Evolutionary conservation across 805 yeast genomes (phyloP).

Genomic region (Zygosaccharomyces bailii): DNA sequence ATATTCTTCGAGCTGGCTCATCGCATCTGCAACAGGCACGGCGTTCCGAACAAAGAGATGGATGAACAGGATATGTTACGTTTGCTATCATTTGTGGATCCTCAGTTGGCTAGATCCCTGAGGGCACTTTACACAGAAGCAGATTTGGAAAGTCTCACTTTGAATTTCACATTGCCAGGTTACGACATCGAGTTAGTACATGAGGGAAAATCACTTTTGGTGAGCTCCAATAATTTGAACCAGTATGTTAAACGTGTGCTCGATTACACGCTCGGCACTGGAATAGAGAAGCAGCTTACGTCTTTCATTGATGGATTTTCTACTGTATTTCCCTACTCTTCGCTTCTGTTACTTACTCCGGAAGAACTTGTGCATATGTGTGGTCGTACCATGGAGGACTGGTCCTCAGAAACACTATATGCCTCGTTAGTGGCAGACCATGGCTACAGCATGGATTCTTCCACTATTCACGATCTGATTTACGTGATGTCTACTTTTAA

Average conservation of each 20-base stretch:
- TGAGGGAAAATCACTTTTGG: slow-evolving; percentile 50
- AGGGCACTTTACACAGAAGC: slow-evolving; percentile 40
- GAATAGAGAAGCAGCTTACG: slow-evolving; percentile 60
- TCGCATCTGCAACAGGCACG: slow-evolving; percentile 12
- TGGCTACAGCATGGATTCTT: slow-evolving; percentile 75
- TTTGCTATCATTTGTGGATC: slow-evolving; percentile 52
- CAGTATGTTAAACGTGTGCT: slow-evolving; percentile 54
- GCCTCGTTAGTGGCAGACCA: slow-evolving; percentile 78
- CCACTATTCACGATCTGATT: slow-evolving; percentile 57
- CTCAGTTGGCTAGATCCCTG: slow-evolving; percentile 55
- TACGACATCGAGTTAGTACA: slow-evolving; percentile 53
- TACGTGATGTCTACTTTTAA: slow-evolving; percentile 56
- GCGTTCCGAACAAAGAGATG: slow-evolving; percentile 11
- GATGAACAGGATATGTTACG: slow-evolving; percentile 30
- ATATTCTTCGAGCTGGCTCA: slow-evolving; percentile 63
- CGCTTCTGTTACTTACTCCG: slow-evolving; percentile 68
- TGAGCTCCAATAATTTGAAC: slow-evolving; percentile 53
- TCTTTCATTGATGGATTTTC: slow-evolving; percentile 80
- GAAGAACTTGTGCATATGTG: slow-evolving; percentile 67
- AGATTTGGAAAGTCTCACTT: slow-evolving; percentile 44
- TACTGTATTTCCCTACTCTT: slow-evolving; percentile 71
- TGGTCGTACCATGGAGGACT: slow-evolving; percentile 83
- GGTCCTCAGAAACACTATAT: slow-evolving; percentile 63
- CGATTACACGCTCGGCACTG: slow-evolving; percentile 57
- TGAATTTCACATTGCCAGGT: slow-evolving; percentile 78